A percentile compares a stretch with the other conserved stretches of the same genome.
phyloP scores from a whole-genome alignment of 495 filamentous ascomycete species.

The Aspergillus mulundensis region DNA sequence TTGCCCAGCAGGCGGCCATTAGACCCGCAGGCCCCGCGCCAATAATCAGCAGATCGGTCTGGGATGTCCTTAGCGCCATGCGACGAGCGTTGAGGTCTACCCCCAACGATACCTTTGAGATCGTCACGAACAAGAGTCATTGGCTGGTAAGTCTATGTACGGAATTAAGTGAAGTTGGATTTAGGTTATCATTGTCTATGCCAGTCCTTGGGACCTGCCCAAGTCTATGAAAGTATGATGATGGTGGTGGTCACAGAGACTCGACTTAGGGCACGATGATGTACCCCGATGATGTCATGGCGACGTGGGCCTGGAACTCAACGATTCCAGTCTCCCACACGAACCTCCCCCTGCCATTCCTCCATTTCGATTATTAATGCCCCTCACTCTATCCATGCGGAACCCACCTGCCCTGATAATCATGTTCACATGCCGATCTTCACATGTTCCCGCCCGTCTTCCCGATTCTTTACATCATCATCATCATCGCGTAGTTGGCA shows the following conservation, averaged over 20 bases:
- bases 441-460: neutral
- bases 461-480: neutral
- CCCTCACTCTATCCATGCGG: too few relatives aligned
- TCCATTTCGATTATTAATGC: too few relatives aligned
- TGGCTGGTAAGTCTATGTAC: neutral
- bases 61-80: neutral
- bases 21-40: neutral
- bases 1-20: slow-evolving; percentile 1
- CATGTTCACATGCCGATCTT: neutral
- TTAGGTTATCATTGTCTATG: neutral
- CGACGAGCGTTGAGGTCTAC: neutral
- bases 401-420: too few relatives aligned
- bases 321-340: too few relatives aligned
- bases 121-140: neutral
- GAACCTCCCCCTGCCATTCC: too few relatives aligned
- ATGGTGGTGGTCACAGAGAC: neutral
- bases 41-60: neutral
- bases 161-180: neutral
- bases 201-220: neutral
- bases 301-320: neutral
- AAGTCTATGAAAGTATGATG: neutral
- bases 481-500: neutral
- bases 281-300: neutral
- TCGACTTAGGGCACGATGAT: neutral
- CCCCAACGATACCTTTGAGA: neutral